Conservation (phyloP, 768 basidiomycete species). For the Hypholoma fasciculare region DNA sequence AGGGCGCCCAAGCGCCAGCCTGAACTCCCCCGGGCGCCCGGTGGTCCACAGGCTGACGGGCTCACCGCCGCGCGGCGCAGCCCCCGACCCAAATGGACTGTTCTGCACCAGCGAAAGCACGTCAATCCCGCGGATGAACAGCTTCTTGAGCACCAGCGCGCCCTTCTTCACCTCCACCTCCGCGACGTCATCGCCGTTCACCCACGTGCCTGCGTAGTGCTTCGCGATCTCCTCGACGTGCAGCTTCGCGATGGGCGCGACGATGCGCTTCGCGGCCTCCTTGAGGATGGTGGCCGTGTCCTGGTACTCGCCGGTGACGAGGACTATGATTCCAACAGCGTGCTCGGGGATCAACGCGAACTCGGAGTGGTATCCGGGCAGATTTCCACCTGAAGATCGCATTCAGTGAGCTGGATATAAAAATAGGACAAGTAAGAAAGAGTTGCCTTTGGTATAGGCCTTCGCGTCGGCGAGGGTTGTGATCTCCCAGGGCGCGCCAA, state of each 20-base stretch:
- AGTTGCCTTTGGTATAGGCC: conserved; percentile 32
- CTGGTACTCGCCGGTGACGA: conserved; percentile 36
- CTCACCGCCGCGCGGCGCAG: background rate
- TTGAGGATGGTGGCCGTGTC: conserved; percentile 30
- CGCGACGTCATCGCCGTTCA: conserved; percentile 23
- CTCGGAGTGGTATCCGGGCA: conserved; percentile 38
- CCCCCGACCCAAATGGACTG: background rate
- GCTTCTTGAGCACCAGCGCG: conserved; percentile 28
- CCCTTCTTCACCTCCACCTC: conserved; percentile 31
- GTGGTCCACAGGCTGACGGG: conserved; percentile 37
- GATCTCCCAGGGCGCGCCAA: conserved; percentile 47
- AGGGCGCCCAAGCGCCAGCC: conserved; percentile 29
- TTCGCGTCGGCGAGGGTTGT: conserved; percentile 28
- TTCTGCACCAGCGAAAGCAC: conserved; percentile 32
- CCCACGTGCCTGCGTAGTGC: conserved; percentile 36
- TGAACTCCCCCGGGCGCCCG: conserved; percentile 37
- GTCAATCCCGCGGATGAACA: conserved; percentile 33
- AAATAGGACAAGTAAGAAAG: background rate
- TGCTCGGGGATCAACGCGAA: conserved; percentile 39
- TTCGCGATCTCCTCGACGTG: conserved; percentile 24
- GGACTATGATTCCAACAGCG: conserved; percentile 41
- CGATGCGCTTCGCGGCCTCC: conserved; percentile 30
- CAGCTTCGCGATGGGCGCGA: conserved; percentile 33
- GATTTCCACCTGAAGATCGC: conserved; percentile 32
- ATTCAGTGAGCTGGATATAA: background rate